Evolutionary conservation across 2,329 filamentous ascomycete species (phyloP).

Genomic region (Neophaeococcomyces aloes): DNA sequence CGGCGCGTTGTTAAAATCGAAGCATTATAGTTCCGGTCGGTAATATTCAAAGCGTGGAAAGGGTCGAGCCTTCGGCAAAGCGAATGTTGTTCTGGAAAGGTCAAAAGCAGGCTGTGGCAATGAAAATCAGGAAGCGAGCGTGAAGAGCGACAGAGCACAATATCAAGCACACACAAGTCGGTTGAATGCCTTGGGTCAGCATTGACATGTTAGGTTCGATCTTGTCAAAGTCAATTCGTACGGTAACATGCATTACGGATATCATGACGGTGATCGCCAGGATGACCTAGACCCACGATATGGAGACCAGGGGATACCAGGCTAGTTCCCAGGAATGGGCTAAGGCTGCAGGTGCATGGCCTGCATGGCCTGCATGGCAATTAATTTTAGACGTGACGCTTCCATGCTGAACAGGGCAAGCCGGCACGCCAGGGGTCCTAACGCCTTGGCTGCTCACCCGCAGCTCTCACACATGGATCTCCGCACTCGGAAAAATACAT

Average conservation of each 20-base stretch:
- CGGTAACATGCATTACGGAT: slow-evolving; percentile 5
- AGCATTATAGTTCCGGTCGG: too few relatives aligned
- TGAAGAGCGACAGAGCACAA: background rate
- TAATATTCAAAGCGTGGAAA: too few relatives aligned
- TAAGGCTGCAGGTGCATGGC: background rate
- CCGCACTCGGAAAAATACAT: too few relatives aligned
- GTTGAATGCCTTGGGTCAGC: slow-evolving; percentile 4
- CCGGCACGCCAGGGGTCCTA: background rate
- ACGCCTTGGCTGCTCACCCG: background rate
- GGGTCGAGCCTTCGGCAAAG: background rate
- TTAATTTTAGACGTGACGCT: slow-evolving; percentile 6
- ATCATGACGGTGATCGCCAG: slow-evolving; percentile 1
- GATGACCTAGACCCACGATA: background rate
- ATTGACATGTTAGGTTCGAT: slow-evolving; percentile 8
- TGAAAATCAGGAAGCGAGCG: background rate
- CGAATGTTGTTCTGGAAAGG: background rate
- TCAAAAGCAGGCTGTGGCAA: background rate
- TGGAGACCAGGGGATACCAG: too few relatives aligned
- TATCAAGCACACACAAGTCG: background rate
- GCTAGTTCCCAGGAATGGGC: background rate
- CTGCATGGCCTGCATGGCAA: too few relatives aligned
- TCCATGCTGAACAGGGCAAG: background rate
- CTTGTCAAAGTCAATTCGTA: slow-evolving; percentile 5
- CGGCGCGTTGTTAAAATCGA: too few relatives aligned
- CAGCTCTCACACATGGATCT: too few relatives aligned